Evolutionary conservation across 225 moss, liverwort and hornwort genomes (phyloP).

Genomic region (Bryum argenteum): DNA sequence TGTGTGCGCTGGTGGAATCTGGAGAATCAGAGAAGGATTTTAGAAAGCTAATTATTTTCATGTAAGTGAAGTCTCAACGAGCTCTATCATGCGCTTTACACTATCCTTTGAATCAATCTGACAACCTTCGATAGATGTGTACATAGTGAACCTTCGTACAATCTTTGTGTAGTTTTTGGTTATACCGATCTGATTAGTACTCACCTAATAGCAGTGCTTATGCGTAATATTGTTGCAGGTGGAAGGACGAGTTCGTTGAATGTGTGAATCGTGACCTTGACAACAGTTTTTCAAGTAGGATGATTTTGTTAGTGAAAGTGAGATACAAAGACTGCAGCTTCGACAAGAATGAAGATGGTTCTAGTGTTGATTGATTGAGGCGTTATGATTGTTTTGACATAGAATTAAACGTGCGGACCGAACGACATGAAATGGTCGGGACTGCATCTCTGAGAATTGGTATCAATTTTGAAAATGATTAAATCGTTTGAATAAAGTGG

Average conservation of each 20-base stretch:
- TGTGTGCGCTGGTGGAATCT: conserved; percentile 19
- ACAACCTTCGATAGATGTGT: too few species aligned
- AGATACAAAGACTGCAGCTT: neutral
- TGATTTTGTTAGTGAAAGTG: conserved; percentile 35
- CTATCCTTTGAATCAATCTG: too few species aligned
- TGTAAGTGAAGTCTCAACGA: conserved; percentile 28
- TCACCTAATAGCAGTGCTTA: conserved; percentile 3
- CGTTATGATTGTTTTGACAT: neutral
- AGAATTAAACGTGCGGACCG: conserved; percentile 21
- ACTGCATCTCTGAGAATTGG: conserved; percentile 13
- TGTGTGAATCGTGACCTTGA: conserved; percentile 21
- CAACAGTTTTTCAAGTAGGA: conserved; percentile 40
- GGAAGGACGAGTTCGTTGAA: conserved; percentile 5
- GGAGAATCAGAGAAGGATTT: neutral
- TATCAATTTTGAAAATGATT: conserved; percentile 23
- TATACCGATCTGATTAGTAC: too few species aligned
- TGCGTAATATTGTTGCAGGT: conserved; percentile 21
- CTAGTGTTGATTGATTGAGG: conserved; percentile 7
- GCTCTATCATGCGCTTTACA: too few species aligned
- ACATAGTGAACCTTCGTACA: too few species aligned
- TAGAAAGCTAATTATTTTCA: conserved; percentile 10
- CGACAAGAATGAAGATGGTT: conserved; percentile 5
- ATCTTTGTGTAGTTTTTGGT: too few species aligned
- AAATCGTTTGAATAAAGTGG: conserved; percentile 20
- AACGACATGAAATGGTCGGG: conserved; percentile 9